Percentiles rank a stretch among this genome's conserved stretches.
Conservation (phyloP, 192 early-diverging fungal species). For the Pilobolus umbonatus region DNA sequence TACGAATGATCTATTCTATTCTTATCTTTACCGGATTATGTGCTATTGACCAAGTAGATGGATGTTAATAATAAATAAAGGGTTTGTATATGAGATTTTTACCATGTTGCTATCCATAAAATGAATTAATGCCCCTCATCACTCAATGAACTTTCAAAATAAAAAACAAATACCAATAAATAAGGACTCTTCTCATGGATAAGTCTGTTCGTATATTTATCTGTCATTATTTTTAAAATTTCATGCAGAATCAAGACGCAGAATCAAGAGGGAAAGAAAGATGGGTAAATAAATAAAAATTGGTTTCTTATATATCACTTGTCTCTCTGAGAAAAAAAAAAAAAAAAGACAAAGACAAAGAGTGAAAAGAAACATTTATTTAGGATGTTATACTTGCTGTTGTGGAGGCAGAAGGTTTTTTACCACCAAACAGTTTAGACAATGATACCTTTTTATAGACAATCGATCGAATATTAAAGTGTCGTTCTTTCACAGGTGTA, state of each 20-base stretch:
- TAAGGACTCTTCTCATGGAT: conserved; percentile 54
- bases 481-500: conserved; percentile 8
- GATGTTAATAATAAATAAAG: background rate
- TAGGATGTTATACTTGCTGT: no score
- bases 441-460: conserved; percentile 29
- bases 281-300: background rate
- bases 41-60: conserved; percentile 15
- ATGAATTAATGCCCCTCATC: background rate
- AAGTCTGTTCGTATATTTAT: conserved; percentile 45
- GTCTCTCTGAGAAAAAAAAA: background rate
- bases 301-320: background rate
- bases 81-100: background rate
- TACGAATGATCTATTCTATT: background rate
- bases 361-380: background rate
- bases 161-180: conserved; percentile 38
- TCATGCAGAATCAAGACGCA: background rate
- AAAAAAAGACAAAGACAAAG: background rate
- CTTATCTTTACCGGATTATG: conserved; percentile 42
- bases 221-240: conserved; percentile 14
- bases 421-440: conserved; percentile 22
- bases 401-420: conserved; percentile 5
- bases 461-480: conserved; percentile 24
- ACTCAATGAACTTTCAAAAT: background rate
- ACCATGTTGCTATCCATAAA: conserved; percentile 36
- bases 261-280: background rate